Conservation (phyloP, 192 early-diverging fungal species). For the Phlyctochytrium planicorne region DNA sequence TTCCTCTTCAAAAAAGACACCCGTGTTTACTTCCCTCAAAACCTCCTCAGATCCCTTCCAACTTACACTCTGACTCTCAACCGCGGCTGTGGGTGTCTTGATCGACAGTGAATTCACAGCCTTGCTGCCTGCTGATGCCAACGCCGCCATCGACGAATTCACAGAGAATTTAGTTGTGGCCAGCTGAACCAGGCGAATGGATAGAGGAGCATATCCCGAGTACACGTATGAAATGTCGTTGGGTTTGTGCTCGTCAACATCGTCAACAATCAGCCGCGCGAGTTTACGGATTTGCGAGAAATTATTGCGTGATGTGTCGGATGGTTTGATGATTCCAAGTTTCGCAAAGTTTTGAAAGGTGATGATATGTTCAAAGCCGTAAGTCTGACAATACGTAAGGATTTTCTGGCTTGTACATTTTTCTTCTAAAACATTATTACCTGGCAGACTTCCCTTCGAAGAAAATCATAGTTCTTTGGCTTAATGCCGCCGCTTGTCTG, state of each 20-base stretch:
- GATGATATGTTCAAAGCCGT: conserved; percentile 85
- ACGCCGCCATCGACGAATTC: conserved; percentile 13
- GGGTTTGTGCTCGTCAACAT: conserved; percentile 80
- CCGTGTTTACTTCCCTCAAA: conserved; percentile 74
- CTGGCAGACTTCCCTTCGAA: conserved; percentile 81
- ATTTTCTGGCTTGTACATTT: conserved; percentile 1
- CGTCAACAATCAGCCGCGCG: conserved; percentile 80
- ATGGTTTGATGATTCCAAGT: conserved; percentile 57
- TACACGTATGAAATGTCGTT: conserved; percentile 91
- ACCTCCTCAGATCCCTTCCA: conserved; percentile 92
- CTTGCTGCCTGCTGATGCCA: conserved; percentile 11
- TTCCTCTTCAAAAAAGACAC: conserved; percentile 68
- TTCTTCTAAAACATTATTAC: conserved; percentile 25
- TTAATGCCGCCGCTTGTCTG: conserved; percentile 81
- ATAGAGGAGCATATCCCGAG: conserved; percentile 91
- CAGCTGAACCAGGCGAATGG: conserved; percentile 85
- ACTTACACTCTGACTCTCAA: conserved; percentile 30
- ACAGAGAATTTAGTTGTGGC: conserved; percentile 27
- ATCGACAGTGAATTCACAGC: neutral
- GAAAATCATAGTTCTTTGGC: conserved; percentile 76
- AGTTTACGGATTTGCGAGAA: conserved; percentile 65
- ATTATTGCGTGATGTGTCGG: conserved; percentile 34
- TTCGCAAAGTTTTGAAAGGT: conserved; percentile 78
- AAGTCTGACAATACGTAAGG: conserved; percentile 63
- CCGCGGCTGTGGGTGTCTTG: neutral